These are phyloP conservation scores for Ustilaginoidea virens DNA, from an alignment of 2,329 filamentous ascomycete genomes.

Conservation along the genomic window DNA sequence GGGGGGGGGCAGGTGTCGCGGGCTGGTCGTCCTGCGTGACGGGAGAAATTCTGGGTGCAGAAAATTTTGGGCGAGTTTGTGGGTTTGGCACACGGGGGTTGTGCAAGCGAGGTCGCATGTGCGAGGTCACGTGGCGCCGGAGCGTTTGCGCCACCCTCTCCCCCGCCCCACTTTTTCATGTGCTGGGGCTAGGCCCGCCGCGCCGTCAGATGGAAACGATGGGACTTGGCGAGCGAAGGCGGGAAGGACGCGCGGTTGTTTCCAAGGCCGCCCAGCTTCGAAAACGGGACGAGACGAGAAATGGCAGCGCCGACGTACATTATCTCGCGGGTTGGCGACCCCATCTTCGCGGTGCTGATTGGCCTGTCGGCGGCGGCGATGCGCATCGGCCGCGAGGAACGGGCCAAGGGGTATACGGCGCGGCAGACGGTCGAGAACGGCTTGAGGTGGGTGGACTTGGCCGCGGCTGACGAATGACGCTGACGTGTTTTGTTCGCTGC, in stretches of 20 bases:
- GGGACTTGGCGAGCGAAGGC: too few species aligned
- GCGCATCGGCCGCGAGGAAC: constrained; percentile 44
- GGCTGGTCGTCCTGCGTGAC: constrained; percentile 18
- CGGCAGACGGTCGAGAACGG: constrained; percentile 32
- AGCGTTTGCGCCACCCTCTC: too few species aligned
- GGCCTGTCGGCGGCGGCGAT: constrained; percentile 38
- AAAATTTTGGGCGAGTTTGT: constrained; percentile 25
- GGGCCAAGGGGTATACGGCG: constrained; percentile 37
- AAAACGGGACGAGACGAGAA: not conserved
- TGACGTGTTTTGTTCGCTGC: not conserved
- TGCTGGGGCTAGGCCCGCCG: too few species aligned
- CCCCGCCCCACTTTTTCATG: too few species aligned
- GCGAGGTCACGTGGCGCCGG: constrained; percentile 18
- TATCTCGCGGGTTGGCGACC: constrained; percentile 42
- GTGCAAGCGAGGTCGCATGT: constrained; percentile 22
- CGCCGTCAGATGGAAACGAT: too few species aligned
- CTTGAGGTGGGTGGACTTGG: constrained; percentile 20
- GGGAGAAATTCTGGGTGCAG: too few species aligned
- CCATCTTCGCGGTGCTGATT: constrained; percentile 41
- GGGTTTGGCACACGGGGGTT: constrained; percentile 18
- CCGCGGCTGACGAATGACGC: not conserved
- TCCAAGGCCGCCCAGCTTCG: too few species aligned
- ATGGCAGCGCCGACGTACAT: constrained; percentile 44
- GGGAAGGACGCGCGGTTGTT: too few species aligned
- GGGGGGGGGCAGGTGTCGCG: constrained; percentile 17